These are phyloP conservation scores for Austroboletus festivus DNA, from an alignment of 768 basidiomycete species.

Conservation along the genomic window DNA sequence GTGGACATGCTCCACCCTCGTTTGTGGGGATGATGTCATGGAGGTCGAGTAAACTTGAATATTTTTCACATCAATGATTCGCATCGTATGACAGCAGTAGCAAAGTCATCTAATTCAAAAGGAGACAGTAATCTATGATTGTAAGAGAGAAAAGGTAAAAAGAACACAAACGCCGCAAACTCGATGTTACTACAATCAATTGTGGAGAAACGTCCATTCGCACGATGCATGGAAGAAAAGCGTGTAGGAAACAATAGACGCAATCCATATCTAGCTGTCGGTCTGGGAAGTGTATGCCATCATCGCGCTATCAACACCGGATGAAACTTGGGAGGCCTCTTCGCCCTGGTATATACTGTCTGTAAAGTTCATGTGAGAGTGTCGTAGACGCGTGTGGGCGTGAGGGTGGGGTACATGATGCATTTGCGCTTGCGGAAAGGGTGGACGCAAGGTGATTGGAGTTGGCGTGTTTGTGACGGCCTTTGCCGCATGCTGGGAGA, in stretches of 20 bases:
- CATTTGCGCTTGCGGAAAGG: constrained; percentile 61
- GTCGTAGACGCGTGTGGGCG: constrained; percentile 72
- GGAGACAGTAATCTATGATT: constrained; percentile 25
- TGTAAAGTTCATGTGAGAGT: constrained; percentile 49
- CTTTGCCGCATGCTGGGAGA: constrained; percentile 30
- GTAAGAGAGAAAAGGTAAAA: constrained; percentile 11
- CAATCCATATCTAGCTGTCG: constrained; percentile 16
- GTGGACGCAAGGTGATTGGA: constrained; percentile 53
- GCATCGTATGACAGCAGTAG: constrained; percentile 17
- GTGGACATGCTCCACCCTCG: not conserved
- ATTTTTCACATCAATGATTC: constrained; percentile 1
- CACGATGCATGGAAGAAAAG: not conserved
- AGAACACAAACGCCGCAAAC: constrained; percentile 24
- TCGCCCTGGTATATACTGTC: constrained; percentile 36
- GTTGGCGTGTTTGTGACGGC: constrained; percentile 31
- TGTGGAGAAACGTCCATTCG: constrained; percentile 5
- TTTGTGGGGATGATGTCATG: constrained; percentile 45
- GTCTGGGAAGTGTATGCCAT: constrained; percentile 44
- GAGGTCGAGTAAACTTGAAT: constrained; percentile 40
- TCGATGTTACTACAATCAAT: constrained; percentile 11
- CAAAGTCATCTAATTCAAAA: constrained; percentile 26
- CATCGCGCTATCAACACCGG: constrained; percentile 41
- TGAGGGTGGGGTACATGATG: constrained; percentile 81
- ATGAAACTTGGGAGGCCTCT: constrained; percentile 24
- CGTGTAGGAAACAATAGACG: not conserved